Conservation (phyloP, 169 alveolate genomes). For the Perkinsus chesapeaki region DNA sequence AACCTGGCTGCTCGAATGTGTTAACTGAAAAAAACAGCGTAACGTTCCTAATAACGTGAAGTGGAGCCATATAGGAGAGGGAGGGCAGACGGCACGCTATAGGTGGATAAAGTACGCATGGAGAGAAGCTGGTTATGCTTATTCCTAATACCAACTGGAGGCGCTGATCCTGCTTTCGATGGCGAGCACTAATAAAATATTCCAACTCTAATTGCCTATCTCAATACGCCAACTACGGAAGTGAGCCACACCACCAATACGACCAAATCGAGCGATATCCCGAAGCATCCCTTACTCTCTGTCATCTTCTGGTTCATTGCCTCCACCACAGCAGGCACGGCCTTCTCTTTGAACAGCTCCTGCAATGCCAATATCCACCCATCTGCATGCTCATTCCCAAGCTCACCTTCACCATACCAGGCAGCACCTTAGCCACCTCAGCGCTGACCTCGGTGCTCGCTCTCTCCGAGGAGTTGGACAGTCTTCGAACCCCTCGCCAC, state of each 20-base stretch:
- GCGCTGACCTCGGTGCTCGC: not conserved
- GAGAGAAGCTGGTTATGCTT: too few relatives aligned
- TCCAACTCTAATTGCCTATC: too few relatives aligned
- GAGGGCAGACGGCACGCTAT: not conserved
- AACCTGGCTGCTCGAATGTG: not conserved
- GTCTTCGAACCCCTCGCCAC: not conserved
- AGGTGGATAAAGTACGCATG: too few relatives aligned
- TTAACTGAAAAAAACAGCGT: not conserved
- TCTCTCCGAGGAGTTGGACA: not conserved
- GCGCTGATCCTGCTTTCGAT: too few relatives aligned
- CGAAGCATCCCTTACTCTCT: not conserved
- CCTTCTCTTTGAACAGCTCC: not conserved
- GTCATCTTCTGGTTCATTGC: not conserved
- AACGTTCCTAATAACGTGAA: not conserved
- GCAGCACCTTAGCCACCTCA: not conserved
- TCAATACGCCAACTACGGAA: too few relatives aligned
- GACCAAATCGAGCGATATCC: too few relatives aligned
- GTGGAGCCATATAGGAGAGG: not conserved
- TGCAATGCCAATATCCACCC: not conserved
- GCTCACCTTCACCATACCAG: not conserved
- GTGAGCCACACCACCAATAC: too few relatives aligned
- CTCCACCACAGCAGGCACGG: not conserved
- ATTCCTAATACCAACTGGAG: too few relatives aligned
- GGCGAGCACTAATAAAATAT: too few relatives aligned
- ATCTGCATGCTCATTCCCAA: not conserved